Percentiles rank a stretch among this genome's conserved stretches.
Evolutionary conservation across 345 rosid genomes (phyloP).

Genomic region (rapeseed (Brassica napus)): DNA sequence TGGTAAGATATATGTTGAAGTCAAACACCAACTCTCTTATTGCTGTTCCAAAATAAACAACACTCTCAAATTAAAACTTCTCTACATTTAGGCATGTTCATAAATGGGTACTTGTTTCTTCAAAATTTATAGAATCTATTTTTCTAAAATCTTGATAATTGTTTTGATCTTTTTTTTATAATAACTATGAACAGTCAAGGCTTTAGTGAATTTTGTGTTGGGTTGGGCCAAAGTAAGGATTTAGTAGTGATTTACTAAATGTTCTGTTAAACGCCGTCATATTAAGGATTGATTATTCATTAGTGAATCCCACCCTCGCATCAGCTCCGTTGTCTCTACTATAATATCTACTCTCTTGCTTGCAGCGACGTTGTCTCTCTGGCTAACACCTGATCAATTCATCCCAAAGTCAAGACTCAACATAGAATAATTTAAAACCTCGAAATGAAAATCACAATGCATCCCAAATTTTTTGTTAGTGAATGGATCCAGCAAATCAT

Average conservation of each 20-base stretch:
- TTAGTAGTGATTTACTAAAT: no score
- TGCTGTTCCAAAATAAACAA: background rate
- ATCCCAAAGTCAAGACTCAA: background rate
- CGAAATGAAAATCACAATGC: background rate
- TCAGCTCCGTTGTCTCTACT: background rate
- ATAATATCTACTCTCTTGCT: background rate
- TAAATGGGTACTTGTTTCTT: background rate
- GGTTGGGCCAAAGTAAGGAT: background rate
- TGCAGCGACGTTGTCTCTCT: background rate
- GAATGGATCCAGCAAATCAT: constrained; percentile 8
- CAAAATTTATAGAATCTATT: background rate
- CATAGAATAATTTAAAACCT: constrained; percentile 2
- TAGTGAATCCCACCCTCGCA: background rate
- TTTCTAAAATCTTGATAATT: background rate
- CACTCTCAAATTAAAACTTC: background rate
- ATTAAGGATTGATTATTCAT: background rate
- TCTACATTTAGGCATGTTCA: background rate
- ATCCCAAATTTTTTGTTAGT: constrained; percentile 25
- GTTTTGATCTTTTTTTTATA: background rate
- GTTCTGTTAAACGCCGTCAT: background rate
- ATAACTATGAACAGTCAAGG: background rate
- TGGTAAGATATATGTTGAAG: background rate
- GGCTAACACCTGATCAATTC: background rate
- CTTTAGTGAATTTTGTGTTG: background rate
- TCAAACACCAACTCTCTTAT: background rate